phyloP scores from a whole-genome alignment of 2,329 filamentous ascomycete genomes.

The Fusarium subglutinans region DNA sequence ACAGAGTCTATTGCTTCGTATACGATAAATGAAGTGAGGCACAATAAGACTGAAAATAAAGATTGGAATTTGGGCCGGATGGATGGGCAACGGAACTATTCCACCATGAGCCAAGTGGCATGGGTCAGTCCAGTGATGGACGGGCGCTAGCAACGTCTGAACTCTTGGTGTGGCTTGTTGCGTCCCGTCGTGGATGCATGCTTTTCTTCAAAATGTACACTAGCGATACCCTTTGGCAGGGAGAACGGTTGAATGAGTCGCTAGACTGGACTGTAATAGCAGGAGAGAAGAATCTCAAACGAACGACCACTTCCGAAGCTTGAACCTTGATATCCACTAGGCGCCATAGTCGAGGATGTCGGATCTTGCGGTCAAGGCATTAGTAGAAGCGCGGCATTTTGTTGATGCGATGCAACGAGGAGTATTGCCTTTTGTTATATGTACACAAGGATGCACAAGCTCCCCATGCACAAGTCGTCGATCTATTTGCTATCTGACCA shows the following conservation, averaged over 20 bases:
- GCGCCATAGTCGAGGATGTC: background rate
- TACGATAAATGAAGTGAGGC: background rate
- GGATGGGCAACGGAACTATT: slow-evolving; percentile 17
- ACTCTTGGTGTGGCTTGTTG: slow-evolving; percentile 30
- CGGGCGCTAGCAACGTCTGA: slow-evolving; percentile 35
- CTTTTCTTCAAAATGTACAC: slow-evolving; percentile 16
- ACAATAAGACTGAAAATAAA: background rate
- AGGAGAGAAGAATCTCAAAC: background rate
- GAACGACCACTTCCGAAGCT: background rate
- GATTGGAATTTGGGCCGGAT: slow-evolving; percentile 19
- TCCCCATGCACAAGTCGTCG: slow-evolving; percentile 20
- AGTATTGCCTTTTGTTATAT: background rate
- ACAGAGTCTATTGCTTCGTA: background rate
- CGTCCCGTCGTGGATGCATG: slow-evolving; percentile 13
- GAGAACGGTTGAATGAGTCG: slow-evolving; percentile 21
- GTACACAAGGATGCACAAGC: background rate
- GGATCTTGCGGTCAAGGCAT: slow-evolving; percentile 24
- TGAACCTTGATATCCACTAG: slow-evolving; percentile 1
- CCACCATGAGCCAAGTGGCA: background rate
- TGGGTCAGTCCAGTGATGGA: slow-evolving; percentile 17
- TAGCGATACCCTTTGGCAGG: background rate
- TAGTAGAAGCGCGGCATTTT: slow-evolving; percentile 24
- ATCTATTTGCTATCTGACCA: slow-evolving; percentile 20
- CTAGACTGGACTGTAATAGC: slow-evolving; percentile 6
- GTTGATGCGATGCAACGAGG: slow-evolving; percentile 13